Percentiles rank a stretch among this genome's conserved stretches.
phyloP scores from a whole-genome alignment of 306 rosid genomes.

The Vigna reflexopilosa region DNA sequence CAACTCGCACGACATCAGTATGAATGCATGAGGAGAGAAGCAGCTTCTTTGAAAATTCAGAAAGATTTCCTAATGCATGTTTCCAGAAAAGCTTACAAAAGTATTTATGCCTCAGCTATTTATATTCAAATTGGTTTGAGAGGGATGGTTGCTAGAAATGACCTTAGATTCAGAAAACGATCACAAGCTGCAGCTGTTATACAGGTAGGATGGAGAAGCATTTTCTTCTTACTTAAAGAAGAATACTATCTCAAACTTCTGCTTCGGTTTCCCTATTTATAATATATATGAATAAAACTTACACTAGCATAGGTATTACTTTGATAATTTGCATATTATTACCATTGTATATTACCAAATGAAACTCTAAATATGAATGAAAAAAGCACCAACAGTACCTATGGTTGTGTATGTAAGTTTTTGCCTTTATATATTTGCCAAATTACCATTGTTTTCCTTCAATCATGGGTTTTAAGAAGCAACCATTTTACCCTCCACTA shows the following conservation, averaged over 20 bases:
- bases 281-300: too few species aligned
- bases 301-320: too few species aligned
- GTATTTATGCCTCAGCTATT: constrained; percentile 59
- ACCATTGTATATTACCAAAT: too few species aligned
- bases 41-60: constrained; percentile 84
- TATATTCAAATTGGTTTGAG: constrained; percentile 72
- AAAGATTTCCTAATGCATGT: constrained; percentile 63
- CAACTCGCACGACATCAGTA: constrained; percentile 65
- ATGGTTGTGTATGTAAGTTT: too few species aligned
- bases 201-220: constrained; percentile 60
- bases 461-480: too few species aligned
- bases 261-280: too few species aligned
- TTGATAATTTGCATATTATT: too few species aligned
- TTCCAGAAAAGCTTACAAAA: constrained; percentile 56
- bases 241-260: neutral
- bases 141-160: constrained; percentile 77
- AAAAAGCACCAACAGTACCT: too few species aligned
- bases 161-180: constrained; percentile 65
- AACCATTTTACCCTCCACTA: too few species aligned
- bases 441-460: too few species aligned
- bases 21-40: constrained; percentile 76
- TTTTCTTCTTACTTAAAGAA: constrained; percentile 26
- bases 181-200: constrained; percentile 66
- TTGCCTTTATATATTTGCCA: too few species aligned
- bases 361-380: too few species aligned